Evolutionary conservation across 352 stramenopile species (phyloP), one percentile per base, ranked within the genome.

Genomic region (Globisporangium echinulatum): DNA sequence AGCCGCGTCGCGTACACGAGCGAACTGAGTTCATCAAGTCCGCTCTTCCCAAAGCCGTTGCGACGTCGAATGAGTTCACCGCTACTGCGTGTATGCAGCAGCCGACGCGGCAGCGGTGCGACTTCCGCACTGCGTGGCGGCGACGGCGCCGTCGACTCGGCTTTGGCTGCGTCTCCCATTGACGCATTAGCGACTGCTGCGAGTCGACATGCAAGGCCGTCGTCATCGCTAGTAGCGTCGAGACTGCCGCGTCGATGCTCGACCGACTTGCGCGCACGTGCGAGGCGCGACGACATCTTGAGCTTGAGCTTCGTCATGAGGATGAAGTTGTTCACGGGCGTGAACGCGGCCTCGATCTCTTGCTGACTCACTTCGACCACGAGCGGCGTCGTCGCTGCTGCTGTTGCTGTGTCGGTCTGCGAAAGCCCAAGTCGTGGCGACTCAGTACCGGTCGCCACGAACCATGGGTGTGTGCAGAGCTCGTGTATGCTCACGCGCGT

Each of bases 271-370:
- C 73, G 73, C 11, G 17, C 75, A 0, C 64, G 63, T 7, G 78
- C 79, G 5, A 89, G 65, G 0, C 77, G 69, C 4, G 71, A 70
- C 7, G 75, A 76, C 75, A 89, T 85, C 50, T 82, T 85, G 62
- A 92, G 79, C 54, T 92, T 92, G 58, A 92, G 70, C 38, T 82
- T 82, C 19, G 74, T 79, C 62, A 90, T 85, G 40, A 92, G 70
- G 33, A 92, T 81, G 59, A 92, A 88, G 62, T 90, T 92, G 61
- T 92, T 92, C 11, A 90, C 70, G 1, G 82, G 82, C 9, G 79
- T 92, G 63, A 92, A 90, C 13, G 82, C 82, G 3, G 71, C 75
- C 50, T 90, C 79, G 57, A 92, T 88, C 49, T 92, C 82, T 49
- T 85, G 69, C 13, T 72, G 61, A 4, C 70, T 84, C 44, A 92